These are phyloP conservation scores for Mycena leptocephala DNA, from an alignment of 768 basidiomycete genomes.

Conservation along the genomic window DNA sequence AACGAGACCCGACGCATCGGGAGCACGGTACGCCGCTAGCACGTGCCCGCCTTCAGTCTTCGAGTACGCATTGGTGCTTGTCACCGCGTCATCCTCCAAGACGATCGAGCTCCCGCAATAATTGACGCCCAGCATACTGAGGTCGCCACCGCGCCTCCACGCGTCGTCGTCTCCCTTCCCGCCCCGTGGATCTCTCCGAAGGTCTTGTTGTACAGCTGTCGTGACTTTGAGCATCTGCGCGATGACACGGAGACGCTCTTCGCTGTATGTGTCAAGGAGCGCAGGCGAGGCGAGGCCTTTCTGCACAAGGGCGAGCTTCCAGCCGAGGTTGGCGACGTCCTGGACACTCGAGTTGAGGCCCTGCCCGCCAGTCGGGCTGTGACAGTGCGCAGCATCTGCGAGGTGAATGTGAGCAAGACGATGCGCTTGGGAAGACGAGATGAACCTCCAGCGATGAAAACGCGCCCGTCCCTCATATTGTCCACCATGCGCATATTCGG, in stretches of 20 bases:
- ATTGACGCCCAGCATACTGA: conserved; percentile 21
- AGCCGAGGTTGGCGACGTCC: too few species aligned
- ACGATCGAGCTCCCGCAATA: conserved; percentile 19
- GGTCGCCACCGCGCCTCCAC: conserved; percentile 5
- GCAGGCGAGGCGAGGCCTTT: conserved; percentile 44
- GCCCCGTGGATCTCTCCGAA: neutral
- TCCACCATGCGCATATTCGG: too few species aligned
- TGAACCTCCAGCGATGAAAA: too few species aligned
- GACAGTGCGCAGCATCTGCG: too few species aligned
- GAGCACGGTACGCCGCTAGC: conserved; percentile 22
- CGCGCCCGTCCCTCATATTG: too few species aligned
- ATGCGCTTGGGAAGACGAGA: too few species aligned
- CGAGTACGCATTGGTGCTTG: neutral
- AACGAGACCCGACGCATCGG: conserved; percentile 27
- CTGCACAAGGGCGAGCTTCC: too few species aligned
- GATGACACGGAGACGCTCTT: conserved; percentile 64
- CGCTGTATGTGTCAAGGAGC: conserved; percentile 58
- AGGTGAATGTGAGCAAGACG: too few species aligned
- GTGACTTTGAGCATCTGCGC: conserved; percentile 59
- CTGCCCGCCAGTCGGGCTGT: too few species aligned
- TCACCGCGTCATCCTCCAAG: neutral
- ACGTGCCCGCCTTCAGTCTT: conserved; percentile 1
- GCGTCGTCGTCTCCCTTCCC: too few species aligned
- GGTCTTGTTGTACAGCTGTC: conserved; percentile 10
- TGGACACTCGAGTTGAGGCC: too few species aligned